Base-by-base conservation (phyloP, 2,329 filamentous ascomycete species). In the Fusarium globosum region DNA sequence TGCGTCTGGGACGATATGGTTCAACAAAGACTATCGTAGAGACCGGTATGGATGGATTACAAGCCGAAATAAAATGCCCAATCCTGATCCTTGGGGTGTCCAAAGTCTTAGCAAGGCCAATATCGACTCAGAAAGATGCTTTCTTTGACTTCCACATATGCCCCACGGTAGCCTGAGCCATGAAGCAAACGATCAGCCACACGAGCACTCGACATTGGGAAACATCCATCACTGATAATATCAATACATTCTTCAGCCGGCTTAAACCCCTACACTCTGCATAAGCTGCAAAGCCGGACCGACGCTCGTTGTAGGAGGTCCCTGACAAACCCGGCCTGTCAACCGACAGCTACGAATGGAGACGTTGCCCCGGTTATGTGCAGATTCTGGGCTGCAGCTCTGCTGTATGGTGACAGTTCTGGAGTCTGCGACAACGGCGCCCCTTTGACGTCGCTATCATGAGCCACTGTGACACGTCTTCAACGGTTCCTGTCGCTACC, bases 401-500 rank as follows among this genome's bases (percentile, higher is more conserved):
- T 55, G 45, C 55, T 48, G 67, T 73, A 59, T 57, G 49, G 67
- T 62, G 58, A 58, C 52, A 69, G 60, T 55, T 58, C 65, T 45
- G 36, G 43, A 56, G 49, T 46, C 62, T 72, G 71, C 58, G 71
- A 52, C 55, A 73, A 57, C 46, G 36, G 33, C 46, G 48, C 57
- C 43, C 51, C 43, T 59, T 45, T 38, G 26, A 33, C 57, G 63
- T 59, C 45, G 73, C 36, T 61, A 57, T 57, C 71, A 61, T 65
- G 61, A 69, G 73, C 71, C 71, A 64, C 64, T 39, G 65, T 76
- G 64, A 76, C 73, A 72, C 72, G 57, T 33, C 35, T 61, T 68
- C 56, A 76, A 76, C 71, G 71, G 64, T 76, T 70, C 65, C 71
- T 77, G 75, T 76, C 57, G 45, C 57, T 60, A 72, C 41, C 71